Percentiles rank a stretch among this genome's conserved stretches.
Conservation (phyloP, 306 rosid genomes). For the Prunus mongolica region DNA sequence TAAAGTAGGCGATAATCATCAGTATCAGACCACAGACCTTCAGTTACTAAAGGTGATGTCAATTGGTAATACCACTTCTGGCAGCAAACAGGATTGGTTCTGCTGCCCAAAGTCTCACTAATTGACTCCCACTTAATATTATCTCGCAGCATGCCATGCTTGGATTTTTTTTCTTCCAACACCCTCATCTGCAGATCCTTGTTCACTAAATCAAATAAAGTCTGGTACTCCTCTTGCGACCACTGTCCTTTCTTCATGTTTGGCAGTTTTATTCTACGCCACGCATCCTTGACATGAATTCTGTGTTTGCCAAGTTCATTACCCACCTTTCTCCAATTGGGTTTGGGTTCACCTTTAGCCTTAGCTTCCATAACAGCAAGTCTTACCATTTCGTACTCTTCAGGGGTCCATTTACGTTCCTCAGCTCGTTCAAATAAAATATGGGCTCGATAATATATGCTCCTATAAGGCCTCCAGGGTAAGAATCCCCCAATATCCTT, state of each 20-base stretch:
- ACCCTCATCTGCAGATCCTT: slow-evolving; percentile 58
- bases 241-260: slow-evolving; percentile 40
- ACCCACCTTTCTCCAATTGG: slow-evolving; percentile 56
- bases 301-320: slow-evolving; percentile 57
- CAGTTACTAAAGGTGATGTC: slow-evolving; percentile 52
- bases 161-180: slow-evolving; percentile 39
- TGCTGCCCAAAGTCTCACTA: slow-evolving; percentile 40
- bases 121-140: slow-evolving; percentile 78
- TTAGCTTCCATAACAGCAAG: not conserved
- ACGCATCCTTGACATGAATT: slow-evolving; percentile 65
- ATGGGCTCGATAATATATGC: slow-evolving; percentile 60
- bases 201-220: slow-evolving; percentile 69
- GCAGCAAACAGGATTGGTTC: slow-evolving; percentile 43
- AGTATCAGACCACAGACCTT: slow-evolving; percentile 56
- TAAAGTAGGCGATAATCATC: slow-evolving; percentile 66
- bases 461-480: slow-evolving; percentile 34
- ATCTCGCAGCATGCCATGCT: slow-evolving; percentile 78
- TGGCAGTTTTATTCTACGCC: slow-evolving; percentile 53
- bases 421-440: slow-evolving; percentile 48
- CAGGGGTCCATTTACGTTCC: slow-evolving; percentile 47
- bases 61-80: slow-evolving; percentile 64
- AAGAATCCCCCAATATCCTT: slow-evolving; percentile 46
- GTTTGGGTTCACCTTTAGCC: not conserved
- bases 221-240: slow-evolving; percentile 73
- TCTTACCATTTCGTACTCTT: slow-evolving; percentile 38